These are phyloP conservation scores for Lentinula boryana DNA, from an alignment of 768 basidiomycete species.

Conservation along the genomic window DNA sequence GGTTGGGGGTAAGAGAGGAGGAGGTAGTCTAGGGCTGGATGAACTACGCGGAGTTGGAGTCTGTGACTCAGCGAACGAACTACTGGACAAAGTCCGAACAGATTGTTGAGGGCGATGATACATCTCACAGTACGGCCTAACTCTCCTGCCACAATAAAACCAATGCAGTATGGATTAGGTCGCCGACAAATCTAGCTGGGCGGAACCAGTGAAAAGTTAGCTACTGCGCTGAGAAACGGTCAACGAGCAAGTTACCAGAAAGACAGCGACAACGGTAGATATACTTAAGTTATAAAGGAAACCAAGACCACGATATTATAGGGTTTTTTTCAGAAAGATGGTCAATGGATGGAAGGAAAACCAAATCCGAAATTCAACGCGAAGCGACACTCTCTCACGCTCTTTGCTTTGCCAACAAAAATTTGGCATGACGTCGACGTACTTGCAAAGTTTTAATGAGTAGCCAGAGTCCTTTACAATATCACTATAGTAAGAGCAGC, in stretches of 20 bases:
- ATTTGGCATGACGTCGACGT: too few relatives aligned
- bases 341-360: not conserved
- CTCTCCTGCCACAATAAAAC: not conserved
- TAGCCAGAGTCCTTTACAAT: too few relatives aligned
- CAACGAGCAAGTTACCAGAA: not conserved
- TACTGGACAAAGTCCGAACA: constrained; percentile 37
- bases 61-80: constrained; percentile 25
- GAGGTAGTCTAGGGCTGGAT: constrained; percentile 38
- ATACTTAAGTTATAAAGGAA: not conserved
- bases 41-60: constrained; percentile 21
- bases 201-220: not conserved
- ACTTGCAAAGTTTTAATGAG: too few relatives aligned
- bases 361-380: not conserved
- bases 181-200: constrained; percentile 3
- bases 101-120: constrained; percentile 57
- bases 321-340: not conserved
- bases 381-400: not conserved
- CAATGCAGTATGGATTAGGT: not conserved
- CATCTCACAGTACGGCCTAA: constrained; percentile 24
- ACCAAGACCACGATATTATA: not conserved
- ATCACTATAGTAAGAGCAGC: too few relatives aligned
- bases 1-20: constrained; percentile 47
- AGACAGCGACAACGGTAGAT: not conserved
- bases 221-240: too few relatives aligned
- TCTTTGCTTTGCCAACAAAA: not conserved